Evolutionary conservation across 108 stramenopile species (phyloP).

Genomic region (Conticribra guillardii): DNA sequence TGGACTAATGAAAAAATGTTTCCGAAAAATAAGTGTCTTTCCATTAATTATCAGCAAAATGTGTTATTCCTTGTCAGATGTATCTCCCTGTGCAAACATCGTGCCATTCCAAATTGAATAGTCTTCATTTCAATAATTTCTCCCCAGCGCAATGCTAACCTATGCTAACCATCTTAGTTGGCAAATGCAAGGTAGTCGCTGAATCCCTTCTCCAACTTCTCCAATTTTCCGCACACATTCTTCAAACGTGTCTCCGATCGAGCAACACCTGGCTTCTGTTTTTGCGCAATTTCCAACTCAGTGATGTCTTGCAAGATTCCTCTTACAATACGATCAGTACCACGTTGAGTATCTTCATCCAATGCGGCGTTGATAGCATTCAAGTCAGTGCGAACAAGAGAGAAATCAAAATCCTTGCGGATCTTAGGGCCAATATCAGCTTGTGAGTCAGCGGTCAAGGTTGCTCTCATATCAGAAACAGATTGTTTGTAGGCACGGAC

Average conservation of each 20-base stretch:
- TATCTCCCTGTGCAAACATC: too few relatives aligned
- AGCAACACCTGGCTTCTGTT: constrained; percentile 86
- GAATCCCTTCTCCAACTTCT: constrained; percentile 85
- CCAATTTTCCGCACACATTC: constrained; percentile 78
- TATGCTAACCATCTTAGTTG: constrained; percentile 43
- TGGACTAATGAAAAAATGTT: too few relatives aligned
- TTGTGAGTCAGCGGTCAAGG: constrained; percentile 63
- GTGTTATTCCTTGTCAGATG: too few relatives aligned
- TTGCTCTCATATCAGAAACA: constrained; percentile 64
- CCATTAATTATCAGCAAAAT: too few relatives aligned
- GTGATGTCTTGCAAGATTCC: constrained; percentile 90
- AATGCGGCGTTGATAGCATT: constrained; percentile 89
- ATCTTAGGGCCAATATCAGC: constrained; percentile 77
- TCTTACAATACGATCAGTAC: constrained; percentile 91
- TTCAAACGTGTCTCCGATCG: constrained; percentile 79
- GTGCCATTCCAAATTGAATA: too few relatives aligned
- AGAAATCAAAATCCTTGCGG: constrained; percentile 82
- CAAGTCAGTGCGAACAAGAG: constrained; percentile 68
- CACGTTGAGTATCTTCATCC: constrained; percentile 93
- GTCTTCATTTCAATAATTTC: too few relatives aligned
- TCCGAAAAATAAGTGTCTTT: too few relatives aligned
- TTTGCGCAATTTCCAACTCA: constrained; percentile 80
- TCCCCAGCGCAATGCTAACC: too few relatives aligned
- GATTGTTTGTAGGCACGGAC: constrained; percentile 58
- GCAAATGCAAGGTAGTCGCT: constrained; percentile 82